These are phyloP conservation scores for Penicillium lagena DNA, from an alignment of 495 filamentous ascomycete species.

Conservation along the genomic window DNA sequence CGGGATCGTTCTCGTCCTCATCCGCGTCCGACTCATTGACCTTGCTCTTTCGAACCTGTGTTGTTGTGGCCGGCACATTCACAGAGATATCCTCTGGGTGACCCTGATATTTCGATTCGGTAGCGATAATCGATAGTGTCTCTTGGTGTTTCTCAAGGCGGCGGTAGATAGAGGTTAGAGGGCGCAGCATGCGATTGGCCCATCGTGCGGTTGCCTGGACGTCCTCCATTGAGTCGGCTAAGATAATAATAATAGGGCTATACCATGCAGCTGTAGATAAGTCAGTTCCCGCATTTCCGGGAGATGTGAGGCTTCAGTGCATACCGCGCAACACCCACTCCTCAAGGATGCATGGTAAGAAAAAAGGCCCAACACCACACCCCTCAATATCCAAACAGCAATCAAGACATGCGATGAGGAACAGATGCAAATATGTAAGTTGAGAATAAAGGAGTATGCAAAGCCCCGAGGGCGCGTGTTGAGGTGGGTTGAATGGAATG, in stretches of 20 bases:
- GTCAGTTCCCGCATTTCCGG: background rate
- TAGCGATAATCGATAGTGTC: constrained; percentile 25
- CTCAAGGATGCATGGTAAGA: constrained; percentile 10
- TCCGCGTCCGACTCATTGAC: constrained; percentile 28
- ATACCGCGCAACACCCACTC: background rate
- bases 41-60: background rate
- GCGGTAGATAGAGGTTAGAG: constrained; percentile 37
- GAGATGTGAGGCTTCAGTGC: background rate
- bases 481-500: constrained; percentile 1
- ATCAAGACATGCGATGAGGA: no score
- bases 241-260: constrained; percentile 2
- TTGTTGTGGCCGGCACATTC: constrained; percentile 1
- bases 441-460: no score
- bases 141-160: constrained; percentile 40
- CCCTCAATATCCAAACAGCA: constrained; percentile 1
- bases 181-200: constrained; percentile 44
- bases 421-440: background rate
- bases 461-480: background rate
- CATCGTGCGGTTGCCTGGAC: constrained; percentile 38
- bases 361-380: background rate
- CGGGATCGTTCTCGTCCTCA: constrained; percentile 32
- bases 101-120: constrained; percentile 8
- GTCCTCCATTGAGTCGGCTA: constrained; percentile 29
- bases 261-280: constrained; percentile 2
- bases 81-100: background rate